phyloP scores from a whole-genome alignment of 495 filamentous ascomycete species.

The Penicillium arizonense region DNA sequence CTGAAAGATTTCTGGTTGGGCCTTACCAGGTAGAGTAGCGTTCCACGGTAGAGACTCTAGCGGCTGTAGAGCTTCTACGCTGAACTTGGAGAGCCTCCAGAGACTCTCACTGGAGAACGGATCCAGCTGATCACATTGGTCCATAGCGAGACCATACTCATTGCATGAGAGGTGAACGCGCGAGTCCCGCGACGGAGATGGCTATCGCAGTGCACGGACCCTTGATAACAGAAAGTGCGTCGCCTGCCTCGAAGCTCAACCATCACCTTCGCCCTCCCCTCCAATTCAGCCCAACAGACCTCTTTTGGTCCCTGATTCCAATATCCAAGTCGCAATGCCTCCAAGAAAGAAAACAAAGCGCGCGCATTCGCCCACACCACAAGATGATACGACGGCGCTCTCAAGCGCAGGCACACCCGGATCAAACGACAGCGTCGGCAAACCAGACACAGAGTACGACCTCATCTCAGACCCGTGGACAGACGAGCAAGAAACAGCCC shows the following conservation, averaged over 20 bases:
- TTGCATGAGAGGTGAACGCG: conserved; percentile 9
- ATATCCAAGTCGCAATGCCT: conserved; percentile 55
- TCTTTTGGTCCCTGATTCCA: background rate
- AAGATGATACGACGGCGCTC: conserved; percentile 37
- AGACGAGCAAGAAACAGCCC: conserved; percentile 86
- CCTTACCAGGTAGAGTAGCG: conserved; percentile 35
- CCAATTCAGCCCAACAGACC: background rate
- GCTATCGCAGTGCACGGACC: conserved; percentile 35
- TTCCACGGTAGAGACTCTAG: conserved; percentile 39
- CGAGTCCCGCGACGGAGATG: conserved; percentile 16
- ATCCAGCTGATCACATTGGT: conserved; percentile 49
- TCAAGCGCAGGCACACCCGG: conserved; percentile 34
- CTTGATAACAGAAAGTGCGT: conserved; percentile 28
- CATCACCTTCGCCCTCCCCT: background rate
- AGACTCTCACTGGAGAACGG: conserved; percentile 74
- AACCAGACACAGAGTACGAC: conserved; percentile 39
- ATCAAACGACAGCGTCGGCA: conserved; percentile 29
- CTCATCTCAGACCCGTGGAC: conserved; percentile 78
- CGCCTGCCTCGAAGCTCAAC: conserved; percentile 10
- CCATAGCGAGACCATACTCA: conserved; percentile 38
- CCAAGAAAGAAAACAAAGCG: conserved; percentile 63
- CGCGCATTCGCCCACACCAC: conserved; percentile 31
- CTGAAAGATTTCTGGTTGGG: background rate
- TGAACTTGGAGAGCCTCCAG: conserved; percentile 53
- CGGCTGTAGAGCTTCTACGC: conserved; percentile 37